Evolutionary conservation across 1,284 basidiomycete species (phyloP).

Genomic region (Fomitiporia mediterranea): DNA sequence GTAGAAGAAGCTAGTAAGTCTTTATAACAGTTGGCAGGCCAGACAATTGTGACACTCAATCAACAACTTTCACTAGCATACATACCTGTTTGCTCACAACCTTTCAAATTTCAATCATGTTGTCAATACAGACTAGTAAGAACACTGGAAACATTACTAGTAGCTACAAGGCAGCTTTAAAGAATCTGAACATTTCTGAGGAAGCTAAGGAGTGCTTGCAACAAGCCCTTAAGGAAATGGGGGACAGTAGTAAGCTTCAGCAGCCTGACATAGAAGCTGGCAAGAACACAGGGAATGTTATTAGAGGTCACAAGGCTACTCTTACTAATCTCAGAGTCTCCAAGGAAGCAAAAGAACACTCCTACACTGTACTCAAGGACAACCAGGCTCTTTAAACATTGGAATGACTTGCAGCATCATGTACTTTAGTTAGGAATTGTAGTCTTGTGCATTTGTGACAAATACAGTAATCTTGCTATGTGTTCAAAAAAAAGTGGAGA

Average conservation of each 20-base stretch:
- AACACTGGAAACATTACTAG: conserved; percentile 16
- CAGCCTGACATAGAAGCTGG: neutral
- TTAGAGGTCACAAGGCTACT: conserved; percentile 26
- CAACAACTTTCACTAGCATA: neutral
- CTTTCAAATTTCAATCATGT: neutral
- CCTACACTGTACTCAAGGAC: conserved; percentile 24
- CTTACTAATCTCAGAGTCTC: conserved; percentile 27
- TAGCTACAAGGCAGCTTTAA: conserved; percentile 26
- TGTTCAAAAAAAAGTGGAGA: too few species aligned
- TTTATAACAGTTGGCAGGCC: too few species aligned
- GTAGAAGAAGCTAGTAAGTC: too few species aligned
- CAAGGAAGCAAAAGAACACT: conserved; percentile 29
- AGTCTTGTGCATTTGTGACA: neutral
- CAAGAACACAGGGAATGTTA: conserved; percentile 22
- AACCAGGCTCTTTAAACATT: conserved; percentile 13
- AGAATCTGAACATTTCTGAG: conserved; percentile 46
- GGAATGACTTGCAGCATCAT: neutral
- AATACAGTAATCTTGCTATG: too few species aligned
- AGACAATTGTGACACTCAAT: too few species aligned
- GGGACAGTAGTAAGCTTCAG: conserved; percentile 16
- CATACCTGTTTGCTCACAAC: neutral
- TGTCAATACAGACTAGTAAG: neutral
- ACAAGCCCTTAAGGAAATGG: conserved; percentile 39
- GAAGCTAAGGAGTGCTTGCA: conserved; percentile 48
- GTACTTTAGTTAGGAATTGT: neutral